A percentile compares a stretch with the other conserved stretches of the same genome.
phyloP scores from a whole-genome alignment of 176 grass and related monocot species.

The Carex myosuroides region DNA sequence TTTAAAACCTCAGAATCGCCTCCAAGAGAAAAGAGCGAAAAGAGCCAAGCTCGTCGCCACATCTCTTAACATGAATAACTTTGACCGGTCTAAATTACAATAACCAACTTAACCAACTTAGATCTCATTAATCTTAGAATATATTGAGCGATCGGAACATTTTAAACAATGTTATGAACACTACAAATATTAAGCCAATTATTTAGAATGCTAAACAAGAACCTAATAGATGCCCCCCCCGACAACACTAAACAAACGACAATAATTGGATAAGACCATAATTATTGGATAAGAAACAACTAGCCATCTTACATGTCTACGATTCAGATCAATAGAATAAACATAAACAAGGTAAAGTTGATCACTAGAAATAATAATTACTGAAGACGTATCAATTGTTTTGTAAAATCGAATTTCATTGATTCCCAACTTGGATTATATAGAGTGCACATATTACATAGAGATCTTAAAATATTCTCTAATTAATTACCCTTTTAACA shows the following conservation, averaged over 20 bases:
- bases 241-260: not conserved
- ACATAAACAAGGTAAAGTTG: not conserved
- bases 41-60: no score
- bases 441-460: no score
- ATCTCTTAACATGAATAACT: no score
- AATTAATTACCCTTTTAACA: no score
- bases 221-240: not conserved
- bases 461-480: no score
- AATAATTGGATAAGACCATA: not conserved
- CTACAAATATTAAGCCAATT: not conserved
- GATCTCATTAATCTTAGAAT: no score
- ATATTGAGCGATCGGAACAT: not conserved
- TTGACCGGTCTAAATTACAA: no score
- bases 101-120: no score
- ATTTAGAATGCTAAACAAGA: not conserved
- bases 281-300: not conserved
- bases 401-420: no score
- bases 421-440: no score
- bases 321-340: not conserved
- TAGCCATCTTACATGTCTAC: not conserved
- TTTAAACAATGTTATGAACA: not conserved
- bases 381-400: not conserved
- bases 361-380: not conserved
- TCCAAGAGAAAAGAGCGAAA: no score
- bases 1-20: no score